Evolutionary conservation across 2,329 filamentous ascomycete genomes (phyloP).

Genomic region (Neofusicoccum ribis): DNA sequence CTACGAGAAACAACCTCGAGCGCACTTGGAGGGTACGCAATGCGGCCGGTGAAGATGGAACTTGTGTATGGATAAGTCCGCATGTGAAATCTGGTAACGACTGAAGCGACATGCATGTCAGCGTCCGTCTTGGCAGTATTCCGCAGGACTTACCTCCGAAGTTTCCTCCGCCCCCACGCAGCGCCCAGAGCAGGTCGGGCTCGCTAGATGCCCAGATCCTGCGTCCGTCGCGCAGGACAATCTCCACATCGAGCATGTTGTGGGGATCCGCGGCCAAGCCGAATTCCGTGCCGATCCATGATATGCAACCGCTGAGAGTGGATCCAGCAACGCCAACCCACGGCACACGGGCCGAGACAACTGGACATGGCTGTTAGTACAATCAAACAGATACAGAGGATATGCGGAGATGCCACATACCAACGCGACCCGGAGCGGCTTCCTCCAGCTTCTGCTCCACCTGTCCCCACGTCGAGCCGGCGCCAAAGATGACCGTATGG

Average conservation of each 20-base stretch:
- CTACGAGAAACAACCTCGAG: slow-evolving; percentile 23
- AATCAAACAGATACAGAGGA: no score
- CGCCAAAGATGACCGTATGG: slow-evolving; percentile 37
- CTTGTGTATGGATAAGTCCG: slow-evolving; percentile 17
- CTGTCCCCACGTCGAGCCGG: slow-evolving; percentile 40
- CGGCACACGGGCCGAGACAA: slow-evolving; percentile 38
- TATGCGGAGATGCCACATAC: slow-evolving; percentile 20
- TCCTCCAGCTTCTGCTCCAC: slow-evolving; percentile 39
- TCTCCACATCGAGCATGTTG: slow-evolving; percentile 43
- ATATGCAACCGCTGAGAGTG: slow-evolving; percentile 40
- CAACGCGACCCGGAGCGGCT: slow-evolving; percentile 35
- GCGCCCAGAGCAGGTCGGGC: slow-evolving; percentile 44
- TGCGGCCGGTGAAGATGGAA: slow-evolving; percentile 22
- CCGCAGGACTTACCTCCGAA: slow-evolving; percentile 30
- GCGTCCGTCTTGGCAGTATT: slow-evolving; percentile 6
- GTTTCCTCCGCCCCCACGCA: slow-evolving; percentile 42
- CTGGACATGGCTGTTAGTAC: slow-evolving; percentile 6
- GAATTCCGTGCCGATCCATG: slow-evolving; percentile 41
- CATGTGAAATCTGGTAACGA: slow-evolving; percentile 26
- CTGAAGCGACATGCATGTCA: slow-evolving; percentile 14
- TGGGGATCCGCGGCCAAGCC: slow-evolving; percentile 42
- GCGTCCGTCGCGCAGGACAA: slow-evolving; percentile 40
- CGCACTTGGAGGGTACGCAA: slow-evolving; percentile 20
- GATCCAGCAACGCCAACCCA: slow-evolving; percentile 44
- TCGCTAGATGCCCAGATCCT: slow-evolving; percentile 41